These are phyloP conservation scores for Carex littledalei DNA, from an alignment of 176 grass and related monocot genomes.

Conservation along the genomic window DNA sequence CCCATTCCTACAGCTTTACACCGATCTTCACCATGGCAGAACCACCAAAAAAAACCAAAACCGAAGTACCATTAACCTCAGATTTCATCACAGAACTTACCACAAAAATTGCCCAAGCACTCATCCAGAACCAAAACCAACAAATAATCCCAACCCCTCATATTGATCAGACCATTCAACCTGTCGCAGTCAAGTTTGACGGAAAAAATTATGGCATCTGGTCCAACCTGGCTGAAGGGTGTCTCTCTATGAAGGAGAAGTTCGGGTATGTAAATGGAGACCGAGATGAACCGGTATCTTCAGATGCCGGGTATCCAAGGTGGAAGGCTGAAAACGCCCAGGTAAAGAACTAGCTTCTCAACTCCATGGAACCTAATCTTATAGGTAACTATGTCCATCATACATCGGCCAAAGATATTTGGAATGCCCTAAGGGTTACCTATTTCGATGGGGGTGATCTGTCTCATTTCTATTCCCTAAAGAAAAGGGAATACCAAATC, in stretches of 20 bases:
- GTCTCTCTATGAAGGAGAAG: not conserved
- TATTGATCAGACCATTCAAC: too few species aligned
- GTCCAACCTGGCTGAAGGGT: not conserved
- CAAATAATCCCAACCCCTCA: too few species aligned
- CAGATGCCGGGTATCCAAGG: not conserved
- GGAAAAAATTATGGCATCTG: not conserved
- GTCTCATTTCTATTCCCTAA: not conserved
- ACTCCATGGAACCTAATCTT: not conserved
- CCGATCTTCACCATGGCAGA: not conserved
- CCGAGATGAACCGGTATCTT: not conserved
- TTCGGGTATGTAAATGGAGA: not conserved
- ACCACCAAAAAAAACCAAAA: too few species aligned
- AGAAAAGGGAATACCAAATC: not conserved
- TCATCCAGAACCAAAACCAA: too few species aligned
- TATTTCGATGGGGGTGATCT: not conserved
- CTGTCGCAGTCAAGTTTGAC: too few species aligned
- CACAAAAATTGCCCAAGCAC: too few species aligned
- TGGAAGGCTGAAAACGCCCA: slow-evolving; percentile 5
- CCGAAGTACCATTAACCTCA: too few species aligned
- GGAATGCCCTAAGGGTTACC: not conserved
- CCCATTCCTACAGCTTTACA: not conserved
- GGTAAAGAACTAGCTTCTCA: not conserved
- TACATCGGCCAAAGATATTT: not conserved
- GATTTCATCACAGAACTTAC: too few species aligned
- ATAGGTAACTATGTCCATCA: not conserved